phyloP scores from a whole-genome alignment of 441 rosid species.

The Hypseocharis bilobata region DNA sequence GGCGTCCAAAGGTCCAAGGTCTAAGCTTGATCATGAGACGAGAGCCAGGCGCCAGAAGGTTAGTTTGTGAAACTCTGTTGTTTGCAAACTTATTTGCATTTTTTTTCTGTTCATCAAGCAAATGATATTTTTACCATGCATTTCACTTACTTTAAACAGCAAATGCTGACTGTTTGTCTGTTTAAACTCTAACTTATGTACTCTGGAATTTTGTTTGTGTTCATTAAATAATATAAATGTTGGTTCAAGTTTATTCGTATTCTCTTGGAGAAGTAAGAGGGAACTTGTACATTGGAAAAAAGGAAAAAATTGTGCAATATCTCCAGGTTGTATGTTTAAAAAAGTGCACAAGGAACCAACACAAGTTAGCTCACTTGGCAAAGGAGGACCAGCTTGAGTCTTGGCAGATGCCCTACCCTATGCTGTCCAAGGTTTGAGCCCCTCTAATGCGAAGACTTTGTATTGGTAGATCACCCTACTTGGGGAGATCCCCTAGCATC shows the following conservation, averaged over 20 bases:
- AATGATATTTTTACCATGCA: background rate
- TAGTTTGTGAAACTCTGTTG: slow-evolving; percentile 14
- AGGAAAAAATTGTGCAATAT: background rate
- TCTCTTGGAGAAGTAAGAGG: background rate
- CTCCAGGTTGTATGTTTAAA: background rate
- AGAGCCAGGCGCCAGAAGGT: slow-evolving; percentile 86
- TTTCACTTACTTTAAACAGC: background rate
- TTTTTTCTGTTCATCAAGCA: background rate
- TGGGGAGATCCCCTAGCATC: too few relatives aligned
- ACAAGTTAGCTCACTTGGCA: too few relatives aligned
- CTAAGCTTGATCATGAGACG: slow-evolving; percentile 67
- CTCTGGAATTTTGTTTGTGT: background rate
- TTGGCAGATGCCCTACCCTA: too few relatives aligned
- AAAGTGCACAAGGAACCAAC: background rate
- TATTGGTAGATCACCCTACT: too few relatives aligned
- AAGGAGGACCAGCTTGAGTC: too few relatives aligned
- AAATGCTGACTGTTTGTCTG: background rate
- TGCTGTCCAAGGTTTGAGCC: too few relatives aligned
- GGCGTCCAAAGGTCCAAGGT: slow-evolving; percentile 64
- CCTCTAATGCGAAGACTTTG: too few relatives aligned
- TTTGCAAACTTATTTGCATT: background rate
- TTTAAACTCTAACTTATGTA: slow-evolving; percentile 1
- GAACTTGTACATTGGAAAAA: background rate
- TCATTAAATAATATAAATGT: background rate
- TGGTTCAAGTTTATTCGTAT: background rate